phyloP scores from a whole-genome alignment of 805 yeast species.

The Ogataea ganodermae region DNA sequence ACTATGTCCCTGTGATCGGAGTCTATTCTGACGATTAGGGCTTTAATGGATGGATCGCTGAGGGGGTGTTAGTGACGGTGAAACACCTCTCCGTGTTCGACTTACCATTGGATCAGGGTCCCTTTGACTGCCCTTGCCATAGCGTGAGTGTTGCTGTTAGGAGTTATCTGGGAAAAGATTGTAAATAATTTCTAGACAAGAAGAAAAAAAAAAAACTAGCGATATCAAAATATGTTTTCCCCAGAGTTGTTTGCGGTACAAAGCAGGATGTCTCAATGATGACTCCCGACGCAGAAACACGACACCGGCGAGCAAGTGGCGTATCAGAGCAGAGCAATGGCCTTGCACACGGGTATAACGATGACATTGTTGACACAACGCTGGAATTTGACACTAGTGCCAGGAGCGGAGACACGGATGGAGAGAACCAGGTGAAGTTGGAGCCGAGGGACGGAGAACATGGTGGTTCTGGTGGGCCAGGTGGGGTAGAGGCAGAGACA shows the following conservation, averaged over 20 bases:
- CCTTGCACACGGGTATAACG: conserved; percentile 15
- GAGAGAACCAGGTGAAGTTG: not conserved
- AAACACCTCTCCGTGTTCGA: not conserved
- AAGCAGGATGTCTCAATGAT: not conserved
- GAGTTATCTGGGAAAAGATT: no score
- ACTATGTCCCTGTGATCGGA: conserved; percentile 68
- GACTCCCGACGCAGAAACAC: not conserved
- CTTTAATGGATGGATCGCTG: conserved; percentile 90
- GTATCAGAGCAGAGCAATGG: not conserved
- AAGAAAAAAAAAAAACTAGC: not conserved
- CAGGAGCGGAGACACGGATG: conserved; percentile 8
- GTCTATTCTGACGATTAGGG: conserved; percentile 82
- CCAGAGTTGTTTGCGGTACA: not conserved
- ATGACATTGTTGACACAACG: conserved; percentile 29
- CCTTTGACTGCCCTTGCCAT: conserved; percentile 62
- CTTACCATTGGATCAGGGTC: conserved; percentile 48
- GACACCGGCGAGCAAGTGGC: not conserved
- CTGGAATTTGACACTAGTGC: conserved; percentile 22
- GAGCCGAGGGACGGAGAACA: not conserved
- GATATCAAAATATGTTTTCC: no score
- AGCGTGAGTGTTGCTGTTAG: no score
- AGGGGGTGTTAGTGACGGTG: not conserved
- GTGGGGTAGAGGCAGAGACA: no score
- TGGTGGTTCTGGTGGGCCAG: no score
- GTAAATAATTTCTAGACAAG: no score